These are phyloP conservation scores for Tuber calosporum DNA, from an alignment of 495 filamentous ascomycete species.

Conservation along the genomic window DNA sequence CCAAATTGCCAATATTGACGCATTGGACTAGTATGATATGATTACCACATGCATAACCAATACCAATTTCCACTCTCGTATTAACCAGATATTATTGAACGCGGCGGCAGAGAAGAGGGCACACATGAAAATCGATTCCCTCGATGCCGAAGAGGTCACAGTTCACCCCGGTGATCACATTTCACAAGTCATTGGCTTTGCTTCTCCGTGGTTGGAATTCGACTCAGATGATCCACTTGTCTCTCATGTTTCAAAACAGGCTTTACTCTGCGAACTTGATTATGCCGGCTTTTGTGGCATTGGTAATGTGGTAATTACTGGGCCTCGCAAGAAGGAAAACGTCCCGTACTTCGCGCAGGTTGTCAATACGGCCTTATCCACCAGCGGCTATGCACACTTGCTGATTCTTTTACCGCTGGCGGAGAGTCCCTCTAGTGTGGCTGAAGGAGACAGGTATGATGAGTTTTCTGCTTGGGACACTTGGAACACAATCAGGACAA, in stretches of 20 bases:
- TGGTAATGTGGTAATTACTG: conserved; percentile 70
- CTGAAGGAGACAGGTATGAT: conserved; percentile 26
- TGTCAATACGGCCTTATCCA: conserved; percentile 68
- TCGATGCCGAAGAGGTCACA: conserved; percentile 38
- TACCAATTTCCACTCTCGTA: conserved; percentile 66
- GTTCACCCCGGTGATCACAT: conserved; percentile 41
- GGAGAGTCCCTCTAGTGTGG: conserved; percentile 46
- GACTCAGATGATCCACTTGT: conserved; percentile 37
- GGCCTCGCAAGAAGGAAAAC: conserved; percentile 50
- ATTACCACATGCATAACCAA: conserved; percentile 86
- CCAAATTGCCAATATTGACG: conserved; percentile 11
- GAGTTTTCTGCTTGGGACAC: conserved; percentile 66
- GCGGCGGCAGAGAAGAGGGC: conserved; percentile 54
- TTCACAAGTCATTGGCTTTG: conserved; percentile 36
- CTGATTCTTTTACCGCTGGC: conserved; percentile 78
- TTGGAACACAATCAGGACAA: conserved; percentile 78
- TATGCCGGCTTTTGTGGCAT: conserved; percentile 94
- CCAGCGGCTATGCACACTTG: conserved; percentile 68
- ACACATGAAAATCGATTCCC: conserved; percentile 46
- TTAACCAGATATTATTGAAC: conserved; percentile 44
- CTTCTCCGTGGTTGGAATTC: conserved; percentile 41
- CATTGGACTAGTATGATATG: conserved; percentile 69
- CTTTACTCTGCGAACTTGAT: conserved; percentile 79
- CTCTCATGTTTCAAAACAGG: conserved; percentile 44
- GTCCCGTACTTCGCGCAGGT: conserved; percentile 70